phyloP scores from a whole-genome alignment of 2,329 filamentous ascomycete genomes.

The Epichloe brachyelytri region DNA sequence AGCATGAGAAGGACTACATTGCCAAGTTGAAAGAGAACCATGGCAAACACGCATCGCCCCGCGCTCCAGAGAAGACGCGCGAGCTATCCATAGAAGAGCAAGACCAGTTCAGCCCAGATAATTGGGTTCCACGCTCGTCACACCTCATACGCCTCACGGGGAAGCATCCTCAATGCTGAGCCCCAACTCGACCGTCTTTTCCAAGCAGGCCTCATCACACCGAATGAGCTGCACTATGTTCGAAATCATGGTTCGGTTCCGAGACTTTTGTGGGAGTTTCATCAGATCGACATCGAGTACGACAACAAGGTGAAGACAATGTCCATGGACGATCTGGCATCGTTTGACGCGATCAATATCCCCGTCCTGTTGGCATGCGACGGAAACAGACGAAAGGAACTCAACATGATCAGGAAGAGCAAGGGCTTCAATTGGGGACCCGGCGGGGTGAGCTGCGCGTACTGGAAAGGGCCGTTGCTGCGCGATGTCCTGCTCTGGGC shows the following conservation, averaged over 20 bases:
- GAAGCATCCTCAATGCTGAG: constrained; percentile 40
- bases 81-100: constrained; percentile 11
- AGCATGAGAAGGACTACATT: constrained; percentile 31
- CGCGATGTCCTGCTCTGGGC: constrained; percentile 30
- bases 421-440: constrained; percentile 36
- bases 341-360: constrained; percentile 33
- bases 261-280: constrained; percentile 34
- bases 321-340: constrained; percentile 29
- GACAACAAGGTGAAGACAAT: constrained; percentile 22
- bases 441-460: constrained; percentile 33
- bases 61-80: constrained; percentile 7
- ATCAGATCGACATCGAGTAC: constrained; percentile 30
- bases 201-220: constrained; percentile 35
- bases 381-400: constrained; percentile 36
- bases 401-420: constrained; percentile 35
- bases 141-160: constrained; percentile 37
- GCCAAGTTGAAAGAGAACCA: constrained; percentile 26
- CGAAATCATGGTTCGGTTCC: constrained; percentile 40
- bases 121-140: constrained; percentile 35
- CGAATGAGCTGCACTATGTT: constrained; percentile 37
- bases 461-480: constrained; percentile 35
- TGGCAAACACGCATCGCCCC: constrained; percentile 14
- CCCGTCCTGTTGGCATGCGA: constrained; percentile 34
- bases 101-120: constrained; percentile 40
- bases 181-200: constrained; percentile 27